Evolutionary conservation across 371 early-diverging fungal genomes (phyloP).

Genomic region (Cokeromyces recurvatus): DNA sequence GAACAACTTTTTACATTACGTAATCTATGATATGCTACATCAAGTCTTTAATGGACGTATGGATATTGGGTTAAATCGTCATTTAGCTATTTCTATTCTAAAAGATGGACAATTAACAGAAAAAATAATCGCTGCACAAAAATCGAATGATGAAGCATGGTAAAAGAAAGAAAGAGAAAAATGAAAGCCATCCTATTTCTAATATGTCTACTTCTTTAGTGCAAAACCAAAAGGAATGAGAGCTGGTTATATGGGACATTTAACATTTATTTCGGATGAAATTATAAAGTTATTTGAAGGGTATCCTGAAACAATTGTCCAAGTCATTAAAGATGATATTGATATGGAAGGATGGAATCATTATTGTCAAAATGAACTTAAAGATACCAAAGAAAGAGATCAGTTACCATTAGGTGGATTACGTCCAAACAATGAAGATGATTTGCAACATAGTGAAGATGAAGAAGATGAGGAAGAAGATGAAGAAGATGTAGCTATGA

Average conservation of each 20-base stretch:
- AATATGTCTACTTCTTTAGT: slow-evolving; percentile 19
- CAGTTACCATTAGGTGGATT: slow-evolving; percentile 82
- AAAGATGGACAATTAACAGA: slow-evolving; percentile 75
- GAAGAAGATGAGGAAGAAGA: slow-evolving; percentile 28
- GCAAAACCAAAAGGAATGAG: slow-evolving; percentile 79
- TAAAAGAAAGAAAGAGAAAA: slow-evolving; percentile 3
- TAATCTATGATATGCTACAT: slow-evolving; percentile 93
- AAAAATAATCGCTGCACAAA: slow-evolving; percentile 73
- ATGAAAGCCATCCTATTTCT: not conserved
- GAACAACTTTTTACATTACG: slow-evolving; percentile 95
- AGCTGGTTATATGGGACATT: slow-evolving; percentile 94
- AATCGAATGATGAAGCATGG: slow-evolving; percentile 30
- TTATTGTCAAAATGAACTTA: slow-evolving; percentile 71
- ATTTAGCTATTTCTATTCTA: slow-evolving; percentile 73
- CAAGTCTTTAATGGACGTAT: slow-evolving; percentile 85
- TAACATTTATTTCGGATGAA: slow-evolving; percentile 94
- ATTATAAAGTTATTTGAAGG: slow-evolving; percentile 80
- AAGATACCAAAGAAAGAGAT: slow-evolving; percentile 83
- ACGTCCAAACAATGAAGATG: slow-evolving; percentile 56
- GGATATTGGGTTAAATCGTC: slow-evolving; percentile 55
- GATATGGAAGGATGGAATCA: slow-evolving; percentile 82
- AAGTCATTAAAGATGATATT: slow-evolving; percentile 54
- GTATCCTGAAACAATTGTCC: slow-evolving; percentile 49
- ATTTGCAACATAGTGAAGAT: slow-evolving; percentile 17
- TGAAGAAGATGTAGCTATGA: slow-evolving; percentile 4